Conservation (phyloP, 257 asterid genomes). For the Scutellaria galericulata region DNA sequence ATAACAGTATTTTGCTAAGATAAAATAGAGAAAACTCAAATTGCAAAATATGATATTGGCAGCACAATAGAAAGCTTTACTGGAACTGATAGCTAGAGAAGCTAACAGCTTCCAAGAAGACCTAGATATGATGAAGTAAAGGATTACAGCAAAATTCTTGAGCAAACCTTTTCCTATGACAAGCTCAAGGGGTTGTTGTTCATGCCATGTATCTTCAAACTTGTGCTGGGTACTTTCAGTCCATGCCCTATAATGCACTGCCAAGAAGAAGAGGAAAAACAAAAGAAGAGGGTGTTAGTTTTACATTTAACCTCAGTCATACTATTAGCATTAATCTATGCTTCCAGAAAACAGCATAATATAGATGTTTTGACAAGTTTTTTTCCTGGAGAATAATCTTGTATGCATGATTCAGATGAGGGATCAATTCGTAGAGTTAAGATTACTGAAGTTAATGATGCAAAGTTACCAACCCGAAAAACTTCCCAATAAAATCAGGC, state of each 20-base stretch:
- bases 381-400: constrained; percentile 21
- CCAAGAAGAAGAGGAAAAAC: constrained; percentile 4
- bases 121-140: constrained; percentile 17
- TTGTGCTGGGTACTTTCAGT: constrained; percentile 84
- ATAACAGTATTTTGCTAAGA: constrained; percentile 9
- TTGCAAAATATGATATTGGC: constrained; percentile 1
- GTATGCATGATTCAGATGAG: constrained; percentile 1
- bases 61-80: too few relatives aligned
- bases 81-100: neutral
- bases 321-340: constrained; percentile 8
- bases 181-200: constrained; percentile 91
- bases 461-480: constrained; percentile 16
- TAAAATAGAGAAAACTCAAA: neutral
- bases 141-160: constrained; percentile 17
- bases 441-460: neutral
- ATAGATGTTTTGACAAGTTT: neutral
- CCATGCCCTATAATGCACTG: constrained; percentile 98
- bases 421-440: constrained; percentile 8
- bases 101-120: constrained; percentile 22
- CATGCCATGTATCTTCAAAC: constrained; percentile 98
- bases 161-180: constrained; percentile 85
- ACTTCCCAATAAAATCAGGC: neutral
- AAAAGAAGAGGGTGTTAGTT: constrained; percentile 16
- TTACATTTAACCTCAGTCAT: neutral
- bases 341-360: constrained; percentile 11